Percentiles rank a stretch among this genome's conserved stretches.
These are phyloP conservation scores for Tulasnella sp. DNA, from an alignment of 768 basidiomycete genomes.

Conservation along the genomic window DNA sequence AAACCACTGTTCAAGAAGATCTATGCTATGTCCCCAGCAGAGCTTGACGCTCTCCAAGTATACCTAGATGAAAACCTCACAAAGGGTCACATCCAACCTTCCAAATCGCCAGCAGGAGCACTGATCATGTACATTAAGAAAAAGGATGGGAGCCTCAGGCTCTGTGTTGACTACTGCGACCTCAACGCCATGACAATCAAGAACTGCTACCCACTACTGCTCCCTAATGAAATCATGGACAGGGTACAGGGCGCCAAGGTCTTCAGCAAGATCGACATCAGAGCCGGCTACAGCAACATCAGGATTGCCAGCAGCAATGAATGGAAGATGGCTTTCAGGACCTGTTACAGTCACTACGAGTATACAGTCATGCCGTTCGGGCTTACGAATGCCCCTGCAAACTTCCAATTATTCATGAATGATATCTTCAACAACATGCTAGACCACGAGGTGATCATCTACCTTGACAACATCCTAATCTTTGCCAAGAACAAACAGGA, in stretches of 20 bases:
- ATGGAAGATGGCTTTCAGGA: constrained; percentile 15
- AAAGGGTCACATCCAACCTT: background rate
- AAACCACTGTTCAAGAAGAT: background rate
- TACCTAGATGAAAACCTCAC: background rate
- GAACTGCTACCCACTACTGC: background rate
- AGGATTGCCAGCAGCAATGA: constrained; percentile 7
- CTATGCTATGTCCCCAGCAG: background rate
- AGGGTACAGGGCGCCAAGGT: background rate
- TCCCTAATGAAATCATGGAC: background rate
- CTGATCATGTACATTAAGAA: background rate
- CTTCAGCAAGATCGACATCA: constrained; percentile 10
- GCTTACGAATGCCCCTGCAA: constrained; percentile 9
- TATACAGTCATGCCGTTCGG: constrained; percentile 23
- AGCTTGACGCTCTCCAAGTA: background rate
- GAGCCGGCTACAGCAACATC: constrained; percentile 9
- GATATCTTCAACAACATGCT: constrained; percentile 18
- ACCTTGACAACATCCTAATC: constrained; percentile 21
- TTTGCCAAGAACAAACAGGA: constrained; percentile 14
- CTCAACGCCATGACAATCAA: background rate
- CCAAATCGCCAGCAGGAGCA: background rate
- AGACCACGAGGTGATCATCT: constrained; percentile 17
- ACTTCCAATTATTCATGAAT: constrained; percentile 16
- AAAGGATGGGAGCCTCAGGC: background rate
- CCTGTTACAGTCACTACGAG: constrained; percentile 15
- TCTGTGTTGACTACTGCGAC: background rate